Conservation (phyloP, 495 filamentous ascomycete genomes). For the Penicillium coprophilum region DNA sequence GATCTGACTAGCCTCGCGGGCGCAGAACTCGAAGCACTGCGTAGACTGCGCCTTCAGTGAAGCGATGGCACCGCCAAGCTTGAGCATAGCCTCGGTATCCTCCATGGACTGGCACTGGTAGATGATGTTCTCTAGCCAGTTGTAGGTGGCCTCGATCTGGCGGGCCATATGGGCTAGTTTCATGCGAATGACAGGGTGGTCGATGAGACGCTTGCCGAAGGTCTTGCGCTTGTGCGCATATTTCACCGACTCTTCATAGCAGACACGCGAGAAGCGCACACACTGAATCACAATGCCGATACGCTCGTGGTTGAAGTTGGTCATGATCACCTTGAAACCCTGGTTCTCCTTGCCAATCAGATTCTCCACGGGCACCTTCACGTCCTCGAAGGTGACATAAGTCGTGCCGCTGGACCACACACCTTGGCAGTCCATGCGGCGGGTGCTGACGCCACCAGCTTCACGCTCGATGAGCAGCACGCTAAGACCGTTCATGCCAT, state of each 20-base stretch:
- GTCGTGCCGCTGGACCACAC: slow-evolving; percentile 94
- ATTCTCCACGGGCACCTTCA: slow-evolving; percentile 98
- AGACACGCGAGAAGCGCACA: slow-evolving; percentile 91
- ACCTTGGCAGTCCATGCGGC: slow-evolving; percentile 97
- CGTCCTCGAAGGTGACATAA: slow-evolving; percentile 97
- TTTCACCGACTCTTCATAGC: slow-evolving; percentile 93
- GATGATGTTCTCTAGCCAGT: slow-evolving; percentile 96
- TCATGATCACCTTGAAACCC: slow-evolving; percentile 98
- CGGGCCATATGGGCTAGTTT: slow-evolving; percentile 98
- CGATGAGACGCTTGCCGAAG: slow-evolving; percentile 93
- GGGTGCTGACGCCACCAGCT: slow-evolving; percentile 79
- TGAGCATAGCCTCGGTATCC: slow-evolving; percentile 93
- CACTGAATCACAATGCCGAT: slow-evolving; percentile 99
- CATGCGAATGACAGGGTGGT: slow-evolving; percentile 95
- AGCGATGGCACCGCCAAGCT: slow-evolving; percentile 92
- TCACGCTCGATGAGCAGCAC: slow-evolving; percentile 86
- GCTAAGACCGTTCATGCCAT: slow-evolving; percentile 87
- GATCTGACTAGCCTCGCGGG: slow-evolving; percentile 93
- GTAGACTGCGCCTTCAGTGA: slow-evolving; percentile 91
- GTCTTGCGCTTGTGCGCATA: slow-evolving; percentile 96
- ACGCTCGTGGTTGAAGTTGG: slow-evolving; percentile 99
- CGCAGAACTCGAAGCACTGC: slow-evolving; percentile 94
- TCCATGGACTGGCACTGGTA: slow-evolving; percentile 92
- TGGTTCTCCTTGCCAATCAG: slow-evolving; percentile 96
- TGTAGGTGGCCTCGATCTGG: slow-evolving; percentile 93